Conservation (phyloP, 805 yeast species). For the Yarrowia hollandica region DNA sequence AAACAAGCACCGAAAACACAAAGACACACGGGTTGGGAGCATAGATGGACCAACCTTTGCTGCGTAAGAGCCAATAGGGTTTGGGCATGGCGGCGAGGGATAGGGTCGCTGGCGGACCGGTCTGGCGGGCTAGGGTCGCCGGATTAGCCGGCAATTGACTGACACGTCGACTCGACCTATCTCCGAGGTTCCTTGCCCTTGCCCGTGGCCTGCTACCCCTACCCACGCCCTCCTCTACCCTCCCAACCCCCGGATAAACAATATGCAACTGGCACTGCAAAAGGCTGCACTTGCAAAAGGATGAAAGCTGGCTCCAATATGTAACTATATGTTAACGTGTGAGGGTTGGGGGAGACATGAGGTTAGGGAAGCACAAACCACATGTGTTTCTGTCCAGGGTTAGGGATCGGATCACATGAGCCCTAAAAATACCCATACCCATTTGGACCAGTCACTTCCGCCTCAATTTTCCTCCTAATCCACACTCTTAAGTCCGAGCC, state of each 20-base stretch:
- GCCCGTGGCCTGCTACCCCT: neutral
- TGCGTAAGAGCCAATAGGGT: neutral
- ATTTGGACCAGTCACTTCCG: neutral
- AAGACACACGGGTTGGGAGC: slow-evolving; percentile 12
- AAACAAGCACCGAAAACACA: slow-evolving; percentile 1
- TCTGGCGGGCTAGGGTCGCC: neutral
- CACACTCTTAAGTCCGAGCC: slow-evolving; percentile 16
- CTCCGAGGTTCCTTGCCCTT: neutral
- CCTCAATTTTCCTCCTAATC: neutral
- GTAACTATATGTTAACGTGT: slow-evolving; percentile 15
- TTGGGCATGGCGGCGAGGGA: neutral
- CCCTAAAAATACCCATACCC: neutral
- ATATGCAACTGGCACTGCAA: slow-evolving; percentile 22
- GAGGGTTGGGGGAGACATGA: neutral
- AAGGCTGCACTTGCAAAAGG: slow-evolving; percentile 14
- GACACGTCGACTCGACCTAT: neutral
- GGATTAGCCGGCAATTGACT: neutral
- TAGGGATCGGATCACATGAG: too few relatives aligned
- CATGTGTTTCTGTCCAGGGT: too few relatives aligned
- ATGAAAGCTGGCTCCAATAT: neutral
- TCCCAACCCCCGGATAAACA: slow-evolving; percentile 26
- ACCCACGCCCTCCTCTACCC: neutral
- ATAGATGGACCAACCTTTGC: slow-evolving; percentile 10
- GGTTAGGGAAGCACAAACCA: too few relatives aligned
- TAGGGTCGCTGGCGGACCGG: neutral